These are phyloP conservation scores for Graphiopsis chlorocephala DNA, from an alignment of 2,329 filamentous ascomycete genomes.

Conservation along the genomic window DNA sequence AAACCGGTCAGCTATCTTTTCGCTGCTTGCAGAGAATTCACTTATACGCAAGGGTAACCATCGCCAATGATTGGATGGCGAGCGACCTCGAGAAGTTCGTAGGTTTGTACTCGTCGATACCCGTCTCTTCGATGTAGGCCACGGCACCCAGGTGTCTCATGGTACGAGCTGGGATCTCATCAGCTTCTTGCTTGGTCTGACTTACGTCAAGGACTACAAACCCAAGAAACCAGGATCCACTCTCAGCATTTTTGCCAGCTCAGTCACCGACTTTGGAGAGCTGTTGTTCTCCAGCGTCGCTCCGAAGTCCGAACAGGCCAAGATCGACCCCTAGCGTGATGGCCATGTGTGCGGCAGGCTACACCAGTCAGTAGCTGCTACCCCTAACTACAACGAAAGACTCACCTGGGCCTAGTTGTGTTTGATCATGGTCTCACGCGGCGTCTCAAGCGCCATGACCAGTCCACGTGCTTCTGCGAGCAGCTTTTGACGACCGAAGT, in stretches of 20 bases:
- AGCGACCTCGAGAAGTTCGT: constrained; percentile 12
- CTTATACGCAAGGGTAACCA: constrained; percentile 6
- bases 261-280: background rate
- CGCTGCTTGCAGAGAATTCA: background rate
- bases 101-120: constrained; percentile 4
- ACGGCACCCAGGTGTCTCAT: constrained; percentile 7
- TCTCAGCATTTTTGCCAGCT: background rate
- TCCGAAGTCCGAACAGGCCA: constrained; percentile 3
- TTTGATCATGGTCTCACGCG: constrained; percentile 13
- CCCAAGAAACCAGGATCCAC: constrained; percentile 3
- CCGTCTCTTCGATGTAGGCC: constrained; percentile 7
- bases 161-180: background rate
- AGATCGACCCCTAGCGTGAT: constrained; percentile 10
- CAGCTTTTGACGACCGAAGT: background rate
- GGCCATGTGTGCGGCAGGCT: constrained; percentile 11
- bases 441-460: constrained; percentile 4
- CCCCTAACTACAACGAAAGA: background rate
- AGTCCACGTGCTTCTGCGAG: constrained; percentile 7
- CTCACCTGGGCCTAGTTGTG: constrained; percentile 12
- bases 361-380: background rate
- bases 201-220: background rate
- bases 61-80: constrained; percentile 8
- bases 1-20: background rate
- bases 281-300: constrained; percentile 5
- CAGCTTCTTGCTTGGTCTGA: background rate